Conservation (phyloP, 2,329 filamentous ascomycete genomes). For the Claviceps capensis region DNA sequence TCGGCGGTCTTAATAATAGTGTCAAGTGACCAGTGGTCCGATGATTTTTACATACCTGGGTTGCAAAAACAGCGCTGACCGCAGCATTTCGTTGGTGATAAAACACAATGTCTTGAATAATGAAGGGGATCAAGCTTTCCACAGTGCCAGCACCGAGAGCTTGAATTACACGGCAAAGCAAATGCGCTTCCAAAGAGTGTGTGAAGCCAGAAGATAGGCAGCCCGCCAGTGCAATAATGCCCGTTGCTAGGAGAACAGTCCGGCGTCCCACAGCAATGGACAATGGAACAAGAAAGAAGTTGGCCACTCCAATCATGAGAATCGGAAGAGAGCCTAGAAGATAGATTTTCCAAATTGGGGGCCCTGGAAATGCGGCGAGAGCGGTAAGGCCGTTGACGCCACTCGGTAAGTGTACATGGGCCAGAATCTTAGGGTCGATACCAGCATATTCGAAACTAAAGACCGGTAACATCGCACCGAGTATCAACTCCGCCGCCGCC, state of each 20-base stretch:
- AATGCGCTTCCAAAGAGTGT: background rate
- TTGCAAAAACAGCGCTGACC: slow-evolving; percentile 1
- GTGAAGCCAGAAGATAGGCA: slow-evolving; percentile 1
- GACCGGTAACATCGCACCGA: slow-evolving; percentile 1
- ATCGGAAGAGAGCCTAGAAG: slow-evolving; percentile 1
- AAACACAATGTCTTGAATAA: slow-evolving; percentile 3
- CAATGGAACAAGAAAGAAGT: slow-evolving; percentile 2
- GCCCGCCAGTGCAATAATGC: slow-evolving; percentile 1
- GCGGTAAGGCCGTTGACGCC: slow-evolving; percentile 1
- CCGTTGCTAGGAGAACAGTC: background rate
- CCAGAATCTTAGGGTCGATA: background rate
- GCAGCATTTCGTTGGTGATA: slow-evolving; percentile 2
- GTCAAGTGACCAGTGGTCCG: background rate
- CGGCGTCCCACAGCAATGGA: slow-evolving; percentile 1
- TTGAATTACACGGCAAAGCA: background rate
- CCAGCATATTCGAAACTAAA: slow-evolving; percentile 3
- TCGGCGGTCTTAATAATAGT: background rate
- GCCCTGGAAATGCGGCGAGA: background rate
- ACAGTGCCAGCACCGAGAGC: slow-evolving; percentile 2
- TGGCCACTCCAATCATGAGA: slow-evolving; percentile 1
- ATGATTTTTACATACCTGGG: background rate
- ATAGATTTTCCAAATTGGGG: slow-evolving; percentile 2
- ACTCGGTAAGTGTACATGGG: background rate
- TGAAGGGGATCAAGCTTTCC: slow-evolving; percentile 2
- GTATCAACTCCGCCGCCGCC: slow-evolving; percentile 1